These are phyloP conservation scores for Epichloe gansuensis DNA, from an alignment of 2,329 filamentous ascomycete species.

Conservation along the genomic window DNA sequence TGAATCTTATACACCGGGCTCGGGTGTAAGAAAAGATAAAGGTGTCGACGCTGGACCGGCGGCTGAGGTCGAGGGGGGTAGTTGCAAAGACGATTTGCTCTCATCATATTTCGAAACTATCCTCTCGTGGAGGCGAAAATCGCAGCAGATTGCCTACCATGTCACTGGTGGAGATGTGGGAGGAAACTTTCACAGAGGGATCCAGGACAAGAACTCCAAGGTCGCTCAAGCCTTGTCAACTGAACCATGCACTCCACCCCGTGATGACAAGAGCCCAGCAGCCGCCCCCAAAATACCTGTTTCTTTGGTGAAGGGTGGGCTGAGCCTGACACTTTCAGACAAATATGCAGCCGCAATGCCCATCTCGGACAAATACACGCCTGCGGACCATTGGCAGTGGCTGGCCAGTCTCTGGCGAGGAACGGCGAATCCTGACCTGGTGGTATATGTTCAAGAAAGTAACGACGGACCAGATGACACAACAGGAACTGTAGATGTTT, in stretches of 20 bases:
- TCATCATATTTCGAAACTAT: slow-evolving; percentile 54
- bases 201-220: slow-evolving; percentile 3
- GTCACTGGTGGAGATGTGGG: slow-evolving; percentile 20
- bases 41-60: neutral
- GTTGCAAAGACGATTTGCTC: slow-evolving; percentile 28
- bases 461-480: slow-evolving; percentile 21
- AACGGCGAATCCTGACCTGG: slow-evolving; percentile 68
- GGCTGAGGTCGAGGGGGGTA: neutral
- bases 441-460: slow-evolving; percentile 47
- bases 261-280: slow-evolving; percentile 5
- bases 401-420: slow-evolving; percentile 89
- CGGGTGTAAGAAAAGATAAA: slow-evolving; percentile 1
- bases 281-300: slow-evolving; percentile 41
- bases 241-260: slow-evolving; percentile 2
- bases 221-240: neutral
- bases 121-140: slow-evolving; percentile 56
- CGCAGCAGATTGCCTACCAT: slow-evolving; percentile 51
- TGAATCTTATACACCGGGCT: neutral
- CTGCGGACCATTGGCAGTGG: slow-evolving; percentile 95
- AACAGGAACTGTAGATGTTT: slow-evolving; percentile 43
- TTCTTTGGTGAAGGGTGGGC: slow-evolving; percentile 63
- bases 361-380: slow-evolving; percentile 63
- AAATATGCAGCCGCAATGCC: slow-evolving; percentile 59
- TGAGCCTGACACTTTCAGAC: slow-evolving; percentile 69
- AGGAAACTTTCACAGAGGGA: neutral